A percentile compares a stretch with the other conserved stretches of the same genome.
Evolutionary conservation across 2,329 filamentous ascomycete species (phyloP).

Genomic region (Teratosphaeria nubilosa): DNA sequence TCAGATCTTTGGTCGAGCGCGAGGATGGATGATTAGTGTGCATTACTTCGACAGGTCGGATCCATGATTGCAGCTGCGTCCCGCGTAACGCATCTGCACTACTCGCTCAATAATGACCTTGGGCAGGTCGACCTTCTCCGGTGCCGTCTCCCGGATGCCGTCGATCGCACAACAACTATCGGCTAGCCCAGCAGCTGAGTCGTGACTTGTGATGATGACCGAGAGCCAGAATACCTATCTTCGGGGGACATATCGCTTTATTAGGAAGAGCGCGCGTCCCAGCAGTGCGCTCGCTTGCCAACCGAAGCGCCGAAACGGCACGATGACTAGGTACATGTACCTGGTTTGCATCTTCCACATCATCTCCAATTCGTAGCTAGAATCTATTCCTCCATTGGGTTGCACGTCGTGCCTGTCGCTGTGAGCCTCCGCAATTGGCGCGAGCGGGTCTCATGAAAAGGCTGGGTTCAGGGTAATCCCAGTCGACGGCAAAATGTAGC

Average conservation of each 20-base stretch:
- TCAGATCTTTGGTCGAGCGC: no score
- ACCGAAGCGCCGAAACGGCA: neutral
- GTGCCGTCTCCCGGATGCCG: neutral
- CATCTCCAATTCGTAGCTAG: neutral
- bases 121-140: neutral
- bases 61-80: neutral
- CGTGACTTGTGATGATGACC: neutral
- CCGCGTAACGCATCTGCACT: neutral
- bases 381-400: neutral
- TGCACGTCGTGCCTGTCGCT: neutral
- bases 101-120: neutral
- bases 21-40: no score
- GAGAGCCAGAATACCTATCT: neutral
- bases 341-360: neutral
- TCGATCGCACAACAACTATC: neutral
- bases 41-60: neutral
- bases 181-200: neutral
- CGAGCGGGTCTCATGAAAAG: neutral
- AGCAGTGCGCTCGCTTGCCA: neutral
- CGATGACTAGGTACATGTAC: neutral
- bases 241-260: neutral
- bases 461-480: neutral
- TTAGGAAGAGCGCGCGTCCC: neutral
- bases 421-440: neutral
- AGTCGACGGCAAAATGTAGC: neutral